Evolutionary conservation across 148 eudicot genomes (phyloP).

Genomic region (Rheum nobile): DNA sequence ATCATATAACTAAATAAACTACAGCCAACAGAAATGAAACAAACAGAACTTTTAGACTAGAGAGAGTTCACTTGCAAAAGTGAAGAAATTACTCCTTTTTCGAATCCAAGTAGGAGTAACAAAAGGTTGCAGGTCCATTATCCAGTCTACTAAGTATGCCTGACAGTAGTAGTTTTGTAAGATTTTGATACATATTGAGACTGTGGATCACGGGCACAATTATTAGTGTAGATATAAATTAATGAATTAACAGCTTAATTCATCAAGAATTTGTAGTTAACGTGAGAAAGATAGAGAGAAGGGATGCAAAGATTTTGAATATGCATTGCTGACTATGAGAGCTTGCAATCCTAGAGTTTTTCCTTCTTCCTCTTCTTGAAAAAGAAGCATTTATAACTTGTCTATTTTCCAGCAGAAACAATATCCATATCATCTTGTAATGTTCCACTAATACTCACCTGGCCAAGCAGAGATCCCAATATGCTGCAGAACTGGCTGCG

Average conservation of each 20-base stretch:
- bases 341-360: neutral
- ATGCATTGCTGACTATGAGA: neutral
- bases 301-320: neutral
- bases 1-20: neutral
- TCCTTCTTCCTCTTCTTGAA: neutral
- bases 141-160: neutral
- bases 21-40: neutral
- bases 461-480: slow-evolving; percentile 87
- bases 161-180: neutral
- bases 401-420: neutral
- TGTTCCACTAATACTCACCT: slow-evolving; percentile 30
- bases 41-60: neutral
- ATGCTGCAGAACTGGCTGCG: slow-evolving; percentile 73
- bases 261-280: neutral
- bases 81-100: neutral
- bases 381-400: neutral
- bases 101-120: neutral
- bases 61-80: neutral
- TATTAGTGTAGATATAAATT: neutral
- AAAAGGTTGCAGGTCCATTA: neutral
- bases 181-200: neutral
- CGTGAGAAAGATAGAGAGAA: neutral
- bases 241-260: neutral
- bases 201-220: neutral
- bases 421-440: neutral